These are phyloP conservation scores for Populus ilicifolia DNA, from an alignment of 345 rosid genomes.

Conservation along the genomic window DNA sequence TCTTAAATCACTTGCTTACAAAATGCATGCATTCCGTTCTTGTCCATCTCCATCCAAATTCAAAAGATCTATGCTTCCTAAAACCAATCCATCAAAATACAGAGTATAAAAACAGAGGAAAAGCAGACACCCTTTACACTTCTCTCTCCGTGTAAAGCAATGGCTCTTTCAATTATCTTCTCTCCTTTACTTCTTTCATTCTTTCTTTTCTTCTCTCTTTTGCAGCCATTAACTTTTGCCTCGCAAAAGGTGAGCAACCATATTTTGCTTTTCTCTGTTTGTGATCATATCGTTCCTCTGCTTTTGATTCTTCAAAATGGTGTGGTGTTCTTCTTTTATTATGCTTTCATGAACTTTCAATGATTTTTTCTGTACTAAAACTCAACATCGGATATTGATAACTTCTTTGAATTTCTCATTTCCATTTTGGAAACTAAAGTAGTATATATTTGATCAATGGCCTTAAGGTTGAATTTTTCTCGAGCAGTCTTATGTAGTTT, in stretches of 20 bases:
- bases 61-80: background rate
- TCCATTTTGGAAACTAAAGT: background rate
- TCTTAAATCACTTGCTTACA: background rate
- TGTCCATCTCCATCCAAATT: slow-evolving; percentile 4
- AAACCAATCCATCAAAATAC: background rate
- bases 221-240: slow-evolving; percentile 33
- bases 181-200: slow-evolving; percentile 17
- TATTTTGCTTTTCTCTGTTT: background rate
- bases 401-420: background rate
- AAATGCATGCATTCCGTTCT: background rate
- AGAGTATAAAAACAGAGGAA: slow-evolving; percentile 22
- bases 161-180: slow-evolving; percentile 27
- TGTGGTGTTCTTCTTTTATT: background rate
- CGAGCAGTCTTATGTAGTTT: slow-evolving; percentile 21
- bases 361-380: background rate
- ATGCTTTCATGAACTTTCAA: background rate
- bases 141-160: slow-evolving; percentile 10
- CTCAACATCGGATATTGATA: background rate
- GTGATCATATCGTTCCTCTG: background rate
- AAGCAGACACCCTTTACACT: slow-evolving; percentile 8
- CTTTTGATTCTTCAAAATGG: background rate
- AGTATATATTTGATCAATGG: background rate
- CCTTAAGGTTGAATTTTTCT: background rate
- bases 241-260: slow-evolving; percentile 29
- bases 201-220: slow-evolving; percentile 23